These are phyloP conservation scores for Lepidium africanum DNA, from an alignment of 345 rosid species.

Conservation along the genomic window DNA sequence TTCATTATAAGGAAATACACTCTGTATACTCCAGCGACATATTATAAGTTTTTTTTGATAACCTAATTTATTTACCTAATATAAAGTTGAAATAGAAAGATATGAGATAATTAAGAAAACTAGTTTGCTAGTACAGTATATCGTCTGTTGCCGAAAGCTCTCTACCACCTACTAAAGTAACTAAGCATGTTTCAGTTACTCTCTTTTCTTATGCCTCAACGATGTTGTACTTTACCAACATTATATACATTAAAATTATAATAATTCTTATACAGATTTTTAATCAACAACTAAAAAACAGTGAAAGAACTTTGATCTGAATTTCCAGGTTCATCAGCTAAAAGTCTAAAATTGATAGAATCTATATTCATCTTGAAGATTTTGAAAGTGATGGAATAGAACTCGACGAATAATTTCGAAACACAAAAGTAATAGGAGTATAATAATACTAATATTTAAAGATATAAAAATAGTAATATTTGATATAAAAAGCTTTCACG, in stretches of 20 bases:
- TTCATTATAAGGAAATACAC: background rate
- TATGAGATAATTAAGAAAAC: constrained; percentile 1
- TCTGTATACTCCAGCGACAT: background rate
- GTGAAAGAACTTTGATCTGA: background rate
- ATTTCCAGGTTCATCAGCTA: background rate
- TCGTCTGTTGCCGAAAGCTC: constrained; percentile 4
- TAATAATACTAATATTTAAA: background rate
- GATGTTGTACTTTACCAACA: background rate
- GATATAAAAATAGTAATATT: background rate
- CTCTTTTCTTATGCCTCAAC: background rate
- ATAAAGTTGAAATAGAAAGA: constrained; percentile 2
- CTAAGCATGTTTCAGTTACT: constrained; percentile 4
- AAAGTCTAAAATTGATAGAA: background rate
- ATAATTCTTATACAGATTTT: background rate
- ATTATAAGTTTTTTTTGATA: background rate
- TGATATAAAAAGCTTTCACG: constrained; percentile 3
- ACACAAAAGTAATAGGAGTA: background rate
- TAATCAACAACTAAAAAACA: background rate
- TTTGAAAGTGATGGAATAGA: constrained; percentile 10
- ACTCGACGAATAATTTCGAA: background rate
- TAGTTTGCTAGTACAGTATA: background rate
- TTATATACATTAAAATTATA: background rate
- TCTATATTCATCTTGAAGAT: background rate
- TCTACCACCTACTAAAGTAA: constrained; percentile 17
- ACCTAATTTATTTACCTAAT: background rate